A percentile compares a stretch with the other conserved stretches of the same genome.
phyloP scores from a whole-genome alignment of 805 yeast species.

The Metschnikowia santaceciliae region DNA sequence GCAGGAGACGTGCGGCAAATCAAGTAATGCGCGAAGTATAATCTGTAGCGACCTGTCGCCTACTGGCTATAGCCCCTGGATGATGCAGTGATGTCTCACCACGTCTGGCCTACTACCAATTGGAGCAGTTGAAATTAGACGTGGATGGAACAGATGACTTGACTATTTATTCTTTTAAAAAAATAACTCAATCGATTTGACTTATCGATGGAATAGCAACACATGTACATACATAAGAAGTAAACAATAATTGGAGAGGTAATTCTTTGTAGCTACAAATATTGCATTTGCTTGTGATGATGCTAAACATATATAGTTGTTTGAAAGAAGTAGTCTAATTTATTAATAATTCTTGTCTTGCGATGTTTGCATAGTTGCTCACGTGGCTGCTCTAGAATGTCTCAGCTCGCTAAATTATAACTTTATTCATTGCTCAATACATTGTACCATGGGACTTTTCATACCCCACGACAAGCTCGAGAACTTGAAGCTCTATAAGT shows the following conservation, averaged over 20 bases:
- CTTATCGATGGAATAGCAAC: neutral
- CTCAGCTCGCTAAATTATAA: neutral
- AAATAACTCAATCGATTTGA: neutral
- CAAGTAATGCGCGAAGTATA: neutral
- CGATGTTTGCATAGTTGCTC: neutral
- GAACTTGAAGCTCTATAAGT: conserved; percentile 57
- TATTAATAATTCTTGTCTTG: neutral
- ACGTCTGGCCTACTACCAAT: neutral
- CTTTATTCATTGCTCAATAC: neutral
- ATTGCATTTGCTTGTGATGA: neutral
- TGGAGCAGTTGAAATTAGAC: too few species aligned
- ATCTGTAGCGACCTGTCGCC: neutral
- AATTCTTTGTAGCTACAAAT: neutral
- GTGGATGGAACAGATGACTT: too few species aligned
- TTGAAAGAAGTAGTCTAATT: neutral
- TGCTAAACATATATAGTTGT: neutral
- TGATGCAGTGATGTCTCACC: too few species aligned
- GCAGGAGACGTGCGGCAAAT: conserved; percentile 1
- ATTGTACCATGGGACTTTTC: conserved; percentile 55
- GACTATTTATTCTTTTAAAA: too few species aligned
- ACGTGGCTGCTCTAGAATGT: neutral
- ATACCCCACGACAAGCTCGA: conserved; percentile 50
- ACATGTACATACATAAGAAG: neutral
- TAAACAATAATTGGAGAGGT: neutral
- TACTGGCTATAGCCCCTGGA: neutral